Percentiles rank a stretch among this genome's conserved stretches.
These are phyloP conservation scores for Dendrostoma leiphaemia DNA, from an alignment of 2,329 filamentous ascomycete genomes.

Conservation along the genomic window DNA sequence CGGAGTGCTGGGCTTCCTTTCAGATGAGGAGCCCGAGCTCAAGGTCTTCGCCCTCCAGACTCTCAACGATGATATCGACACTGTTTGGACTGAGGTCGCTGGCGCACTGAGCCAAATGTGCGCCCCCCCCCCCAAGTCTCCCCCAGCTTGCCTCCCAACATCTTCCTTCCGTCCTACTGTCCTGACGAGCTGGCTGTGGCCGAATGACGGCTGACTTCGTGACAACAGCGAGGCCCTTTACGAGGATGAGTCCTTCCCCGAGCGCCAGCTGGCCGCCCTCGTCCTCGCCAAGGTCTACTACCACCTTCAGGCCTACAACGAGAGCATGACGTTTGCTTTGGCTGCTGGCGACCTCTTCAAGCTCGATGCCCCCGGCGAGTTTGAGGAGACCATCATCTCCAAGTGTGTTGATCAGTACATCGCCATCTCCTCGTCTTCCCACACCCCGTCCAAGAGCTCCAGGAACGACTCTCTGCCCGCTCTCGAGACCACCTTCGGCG, in stretches of 20 bases:
- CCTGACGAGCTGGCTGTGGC: slow-evolving; percentile 1
- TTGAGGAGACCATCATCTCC: slow-evolving; percentile 97
- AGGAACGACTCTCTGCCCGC: slow-evolving; percentile 55
- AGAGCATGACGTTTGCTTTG: slow-evolving; percentile 97
- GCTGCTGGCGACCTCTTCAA: slow-evolving; percentile 94
- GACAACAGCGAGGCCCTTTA: slow-evolving; percentile 82
- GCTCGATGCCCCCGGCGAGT: slow-evolving; percentile 86
- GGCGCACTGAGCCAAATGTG: slow-evolving; percentile 92
- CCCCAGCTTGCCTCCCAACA: background rate
- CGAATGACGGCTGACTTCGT: slow-evolving; percentile 12
- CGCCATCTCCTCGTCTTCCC: slow-evolving; percentile 60
- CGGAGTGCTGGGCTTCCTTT: slow-evolving; percentile 90
- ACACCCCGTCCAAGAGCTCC: slow-evolving; percentile 43
- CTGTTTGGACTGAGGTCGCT: slow-evolving; percentile 96
- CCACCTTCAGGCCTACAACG: slow-evolving; percentile 96
- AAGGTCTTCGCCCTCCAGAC: slow-evolving; percentile 93
- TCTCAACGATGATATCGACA: slow-evolving; percentile 93
- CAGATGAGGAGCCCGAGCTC: slow-evolving; percentile 90
- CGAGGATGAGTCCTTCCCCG: slow-evolving; percentile 91
- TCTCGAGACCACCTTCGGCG: slow-evolving; percentile 76
- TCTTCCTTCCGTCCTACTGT: slow-evolving; percentile 15
- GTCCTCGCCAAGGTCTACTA: slow-evolving; percentile 99
- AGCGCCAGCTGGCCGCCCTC: slow-evolving; percentile 89
- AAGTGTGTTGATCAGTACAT: slow-evolving; percentile 99
- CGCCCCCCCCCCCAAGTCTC: slow-evolving; percentile 6